Percentiles rank a stretch among this genome's conserved stretches.
Conservation (phyloP, 805 yeast species). For the Wickerhamiella bombiphila region DNA sequence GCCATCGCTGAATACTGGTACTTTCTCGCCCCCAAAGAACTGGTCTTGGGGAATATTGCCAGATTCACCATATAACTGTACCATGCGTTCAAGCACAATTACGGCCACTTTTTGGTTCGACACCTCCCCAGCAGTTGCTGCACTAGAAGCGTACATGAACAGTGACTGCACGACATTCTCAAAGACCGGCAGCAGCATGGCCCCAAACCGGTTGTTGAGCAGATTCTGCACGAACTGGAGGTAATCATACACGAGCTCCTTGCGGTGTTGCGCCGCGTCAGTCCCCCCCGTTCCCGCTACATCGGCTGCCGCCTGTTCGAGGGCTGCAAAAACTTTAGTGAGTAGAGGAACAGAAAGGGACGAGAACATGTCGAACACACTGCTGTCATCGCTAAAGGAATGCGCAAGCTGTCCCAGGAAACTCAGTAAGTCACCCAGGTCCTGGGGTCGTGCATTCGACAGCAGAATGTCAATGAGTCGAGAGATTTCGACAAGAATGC, state of each 20-base stretch:
- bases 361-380: constrained; percentile 58
- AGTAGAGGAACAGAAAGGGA: constrained; percentile 63
- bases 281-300: constrained; percentile 31
- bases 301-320: constrained; percentile 27
- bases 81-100: constrained; percentile 48
- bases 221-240: constrained; percentile 55
- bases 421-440: constrained; percentile 65
- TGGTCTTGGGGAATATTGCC: constrained; percentile 39
- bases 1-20: constrained; percentile 51
- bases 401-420: constrained; percentile 84
- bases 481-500: constrained; percentile 40
- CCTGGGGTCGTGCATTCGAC: constrained; percentile 44
- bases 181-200: constrained; percentile 49
- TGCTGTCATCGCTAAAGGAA: constrained; percentile 49
- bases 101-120: constrained; percentile 54
- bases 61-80: constrained; percentile 43
- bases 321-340: constrained; percentile 40
- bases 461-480: constrained; percentile 57
- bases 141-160: constrained; percentile 47
- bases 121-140: constrained; percentile 35
- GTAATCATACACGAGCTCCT: constrained; percentile 47
- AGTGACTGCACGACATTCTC: constrained; percentile 48
- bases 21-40: constrained; percentile 35
- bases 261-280: constrained; percentile 37
- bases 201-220: constrained; percentile 62